Base-by-base conservation (phyloP, 2,329 filamentous ascomycete species). In the Colletotrichum sp. region DNA sequence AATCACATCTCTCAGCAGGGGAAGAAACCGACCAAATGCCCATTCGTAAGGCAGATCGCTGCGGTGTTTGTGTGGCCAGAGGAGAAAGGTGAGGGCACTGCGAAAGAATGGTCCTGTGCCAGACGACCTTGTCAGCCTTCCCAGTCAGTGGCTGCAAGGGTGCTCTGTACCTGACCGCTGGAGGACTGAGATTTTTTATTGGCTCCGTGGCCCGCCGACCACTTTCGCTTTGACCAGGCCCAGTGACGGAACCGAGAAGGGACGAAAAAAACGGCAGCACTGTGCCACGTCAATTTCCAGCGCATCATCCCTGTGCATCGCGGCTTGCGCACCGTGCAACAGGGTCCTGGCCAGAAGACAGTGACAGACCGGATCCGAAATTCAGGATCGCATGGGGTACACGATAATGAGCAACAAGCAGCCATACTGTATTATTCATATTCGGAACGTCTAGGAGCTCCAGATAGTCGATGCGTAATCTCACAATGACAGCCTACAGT, bases 401-500 rank as follows among this genome's bases (percentile, higher is more conserved):
- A n/a, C 11, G 12, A 51, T 51, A 13, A 51, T 51, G 38, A 51
- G 43, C n/a, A 21, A 21, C 43, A 51, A 51, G 43, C 12, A 51
- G 43, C n/a, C 21, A 21, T 12, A 13, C 2, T 51, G 43, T 51
- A 51, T 51, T 21, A 21, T 21, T 31, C 54, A 31, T 57, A 57
- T 57, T 57, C 11, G 15, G 27, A 29, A 57, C 24, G 21, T 31
- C 16, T 31, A 11, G 11, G 54, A 57, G 27, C 18, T 11, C n/a
- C 43, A 51, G 43, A 6, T 24, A 34, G n/a, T 36, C 29, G 18
- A n/a, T 29, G 16, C 29, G n/a, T 61, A 31, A 64, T 51, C 13
- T 61, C 12, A 58, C 2, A 11, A 33, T 68, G 21, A 18, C n/a
- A 27, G 33, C 33, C 21, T 59, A 89, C 68, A 90, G 78, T 2